Evolutionary conservation across 2,329 filamentous ascomycete species (phyloP).

Genomic region (Venturia aucupariae): DNA sequence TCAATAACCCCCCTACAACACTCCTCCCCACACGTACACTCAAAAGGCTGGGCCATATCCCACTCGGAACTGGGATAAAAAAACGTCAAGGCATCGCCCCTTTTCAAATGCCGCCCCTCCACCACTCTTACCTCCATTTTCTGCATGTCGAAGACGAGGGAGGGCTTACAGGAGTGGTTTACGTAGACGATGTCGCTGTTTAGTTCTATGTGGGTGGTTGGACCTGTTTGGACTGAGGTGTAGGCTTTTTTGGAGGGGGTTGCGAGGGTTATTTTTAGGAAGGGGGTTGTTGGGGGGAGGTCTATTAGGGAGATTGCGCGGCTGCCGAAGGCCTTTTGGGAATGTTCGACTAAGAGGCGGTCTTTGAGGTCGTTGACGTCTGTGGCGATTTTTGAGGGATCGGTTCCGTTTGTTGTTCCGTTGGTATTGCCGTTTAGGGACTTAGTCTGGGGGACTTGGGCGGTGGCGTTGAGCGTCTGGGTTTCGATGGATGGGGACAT

Average conservation of each 20-base stretch:
- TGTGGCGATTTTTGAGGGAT: background rate
- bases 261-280: slow-evolving; percentile 39
- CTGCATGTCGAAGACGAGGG: slow-evolving; percentile 44
- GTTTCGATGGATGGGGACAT: slow-evolving; percentile 6
- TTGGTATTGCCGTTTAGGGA: slow-evolving; percentile 1
- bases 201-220: slow-evolving; percentile 44
- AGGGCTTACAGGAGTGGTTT: slow-evolving; percentile 48
- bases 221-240: slow-evolving; percentile 43
- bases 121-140: slow-evolving; percentile 46
- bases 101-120: slow-evolving; percentile 25
- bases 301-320: slow-evolving; percentile 39
- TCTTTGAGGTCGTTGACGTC: slow-evolving; percentile 25
- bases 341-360: slow-evolving; percentile 29
- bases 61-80: slow-evolving; percentile 71
- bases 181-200: slow-evolving; percentile 48
- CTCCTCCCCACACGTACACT: slow-evolving; percentile 51
- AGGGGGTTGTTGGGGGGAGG: slow-evolving; percentile 42
- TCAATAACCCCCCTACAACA: slow-evolving; percentile 53
- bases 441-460: background rate
- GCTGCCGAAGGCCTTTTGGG: slow-evolving; percentile 32
- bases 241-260: slow-evolving; percentile 38
- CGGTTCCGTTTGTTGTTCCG: background rate
- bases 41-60: slow-evolving; percentile 63
- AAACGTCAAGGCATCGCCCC: slow-evolving; percentile 43
- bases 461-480: background rate